Conservation (phyloP, 73 alveolate genomes). For the Stentor coeruleus region DNA sequence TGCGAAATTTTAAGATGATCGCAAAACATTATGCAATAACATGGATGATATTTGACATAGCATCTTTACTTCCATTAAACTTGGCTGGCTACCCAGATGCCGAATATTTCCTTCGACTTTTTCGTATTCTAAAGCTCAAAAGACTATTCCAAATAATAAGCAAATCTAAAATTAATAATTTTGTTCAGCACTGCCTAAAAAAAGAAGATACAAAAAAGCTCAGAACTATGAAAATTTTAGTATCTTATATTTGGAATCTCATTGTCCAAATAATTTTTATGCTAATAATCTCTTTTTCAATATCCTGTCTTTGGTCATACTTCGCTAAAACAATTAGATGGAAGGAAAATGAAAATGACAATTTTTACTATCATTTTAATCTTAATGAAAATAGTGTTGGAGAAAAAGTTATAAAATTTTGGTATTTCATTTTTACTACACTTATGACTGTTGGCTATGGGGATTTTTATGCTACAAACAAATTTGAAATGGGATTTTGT, state of each 20-base stretch:
- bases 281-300: neutral
- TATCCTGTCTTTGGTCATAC: neutral
- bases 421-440: constrained; percentile 14
- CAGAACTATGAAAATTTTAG: neutral
- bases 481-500: neutral
- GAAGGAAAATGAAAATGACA: neutral
- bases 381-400: neutral
- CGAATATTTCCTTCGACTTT: neutral
- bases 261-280: neutral
- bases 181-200: neutral
- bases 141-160: neutral
- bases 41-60: neutral
- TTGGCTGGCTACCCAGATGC: neutral
- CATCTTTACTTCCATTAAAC: neutral
- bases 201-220: neutral
- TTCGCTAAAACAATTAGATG: neutral
- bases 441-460: constrained; percentile 29
- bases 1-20: neutral
- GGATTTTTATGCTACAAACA: constrained; percentile 24
- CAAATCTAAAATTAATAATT: too few species aligned
- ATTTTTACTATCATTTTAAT: neutral
- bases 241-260: neutral
- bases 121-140: neutral
- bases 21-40: neutral
- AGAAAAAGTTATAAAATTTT: too few species aligned